These are phyloP conservation scores for Suhomyces guaymorum DNA, from an alignment of 1,139 yeast genomes.

Conservation along the genomic window DNA sequence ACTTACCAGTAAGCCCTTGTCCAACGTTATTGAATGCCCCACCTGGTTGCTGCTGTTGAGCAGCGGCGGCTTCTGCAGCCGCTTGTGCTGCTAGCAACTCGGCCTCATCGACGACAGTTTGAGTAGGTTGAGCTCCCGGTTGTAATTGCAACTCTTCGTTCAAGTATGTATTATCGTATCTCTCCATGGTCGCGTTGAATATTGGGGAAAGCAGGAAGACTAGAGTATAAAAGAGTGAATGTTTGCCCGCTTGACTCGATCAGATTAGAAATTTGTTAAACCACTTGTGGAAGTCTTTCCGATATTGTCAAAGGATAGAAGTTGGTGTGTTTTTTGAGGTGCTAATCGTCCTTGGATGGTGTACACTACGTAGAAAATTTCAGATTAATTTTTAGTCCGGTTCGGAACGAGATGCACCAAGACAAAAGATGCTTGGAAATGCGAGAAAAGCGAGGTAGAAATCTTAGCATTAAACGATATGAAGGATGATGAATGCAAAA, in stretches of 20 bases:
- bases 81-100: slow-evolving; percentile 42
- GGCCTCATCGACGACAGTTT: slow-evolving; percentile 20
- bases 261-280: no score
- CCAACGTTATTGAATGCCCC: slow-evolving; percentile 93
- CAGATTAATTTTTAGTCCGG: slow-evolving; percentile 10
- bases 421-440: no score
- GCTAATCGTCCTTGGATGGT: no score
- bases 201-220: no score
- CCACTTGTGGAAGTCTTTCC: no score
- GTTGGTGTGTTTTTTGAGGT: neutral
- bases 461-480: no score
- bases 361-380: no score
- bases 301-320: no score
- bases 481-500: no score
- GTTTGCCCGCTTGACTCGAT: no score
- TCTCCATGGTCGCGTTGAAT: slow-evolving; percentile 14
- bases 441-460: no score
- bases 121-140: slow-evolving; percentile 13
- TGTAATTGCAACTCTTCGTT: slow-evolving; percentile 18
- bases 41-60: slow-evolving; percentile 48
- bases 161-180: slow-evolving; percentile 18
- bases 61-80: slow-evolving; percentile 52
- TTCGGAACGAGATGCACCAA: slow-evolving; percentile 8
- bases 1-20: slow-evolving; percentile 82
- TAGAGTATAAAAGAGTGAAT: no score